Evolutionary conservation across 2,329 filamentous ascomycete genomes (phyloP).

Genomic region (Trichoderma lentiforme): DNA sequence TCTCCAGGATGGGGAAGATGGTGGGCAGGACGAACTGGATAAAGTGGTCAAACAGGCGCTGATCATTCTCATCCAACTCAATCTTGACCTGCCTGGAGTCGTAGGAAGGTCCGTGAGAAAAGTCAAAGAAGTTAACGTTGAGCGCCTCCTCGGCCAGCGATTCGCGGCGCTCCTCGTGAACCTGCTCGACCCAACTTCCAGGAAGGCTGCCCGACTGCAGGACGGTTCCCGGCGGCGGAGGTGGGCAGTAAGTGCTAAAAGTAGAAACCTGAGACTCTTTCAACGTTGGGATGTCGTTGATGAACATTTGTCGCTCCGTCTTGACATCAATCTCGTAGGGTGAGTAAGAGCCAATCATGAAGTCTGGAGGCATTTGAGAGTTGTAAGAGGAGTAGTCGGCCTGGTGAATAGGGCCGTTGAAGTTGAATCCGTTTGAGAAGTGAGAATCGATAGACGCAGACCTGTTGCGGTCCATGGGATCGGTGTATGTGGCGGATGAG

Average conservation of each 20-base stretch:
- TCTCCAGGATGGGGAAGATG: slow-evolving; percentile 89
- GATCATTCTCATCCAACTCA: slow-evolving; percentile 83
- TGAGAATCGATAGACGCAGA: slow-evolving; percentile 80
- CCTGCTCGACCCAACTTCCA: slow-evolving; percentile 58
- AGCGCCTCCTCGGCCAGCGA: slow-evolving; percentile 63
- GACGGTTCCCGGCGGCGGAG: slow-evolving; percentile 66
- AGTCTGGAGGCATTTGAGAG: slow-evolving; percentile 59
- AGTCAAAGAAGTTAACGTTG: slow-evolving; percentile 81
- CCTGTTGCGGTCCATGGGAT: slow-evolving; percentile 68
- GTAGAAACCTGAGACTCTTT: slow-evolving; percentile 86
- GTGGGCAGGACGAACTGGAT: slow-evolving; percentile 81
- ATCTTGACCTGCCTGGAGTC: slow-evolving; percentile 67
- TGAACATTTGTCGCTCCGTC: slow-evolving; percentile 89
- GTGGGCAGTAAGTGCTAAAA: slow-evolving; percentile 85
- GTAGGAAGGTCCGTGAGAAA: slow-evolving; percentile 64
- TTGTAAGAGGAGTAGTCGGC: slow-evolving; percentile 61
- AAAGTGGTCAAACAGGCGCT: slow-evolving; percentile 85
- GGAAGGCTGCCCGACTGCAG: slow-evolving; percentile 59
- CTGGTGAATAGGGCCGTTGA: slow-evolving; percentile 58
- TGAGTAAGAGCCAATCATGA: slow-evolving; percentile 57
- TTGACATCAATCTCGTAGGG: slow-evolving; percentile 95
- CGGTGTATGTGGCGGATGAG: slow-evolving; percentile 76
- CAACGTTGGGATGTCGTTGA: slow-evolving; percentile 83
- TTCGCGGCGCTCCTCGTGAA: slow-evolving; percentile 49
- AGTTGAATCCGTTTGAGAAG: slow-evolving; percentile 69